Percentiles rank a stretch among this genome's conserved stretches.
phyloP scores from a whole-genome alignment of 176 grass and related monocot species.

The Musa troglodytarum region DNA sequence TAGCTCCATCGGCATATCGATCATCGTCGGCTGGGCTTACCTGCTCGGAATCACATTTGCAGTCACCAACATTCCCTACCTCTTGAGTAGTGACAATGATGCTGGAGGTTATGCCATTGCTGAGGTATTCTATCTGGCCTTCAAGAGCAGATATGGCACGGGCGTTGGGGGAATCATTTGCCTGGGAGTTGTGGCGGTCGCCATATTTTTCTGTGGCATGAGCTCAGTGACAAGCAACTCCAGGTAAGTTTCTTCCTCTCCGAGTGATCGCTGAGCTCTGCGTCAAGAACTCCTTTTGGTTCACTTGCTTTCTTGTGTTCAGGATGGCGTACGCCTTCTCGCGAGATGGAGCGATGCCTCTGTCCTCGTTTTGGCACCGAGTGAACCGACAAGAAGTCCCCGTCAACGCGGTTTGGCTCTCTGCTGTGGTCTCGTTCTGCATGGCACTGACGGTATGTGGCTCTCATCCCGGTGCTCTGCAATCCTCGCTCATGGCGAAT shows the following conservation, averaged over 20 bases:
- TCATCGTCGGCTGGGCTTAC: constrained; percentile 70
- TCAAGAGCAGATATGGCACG: constrained; percentile 64
- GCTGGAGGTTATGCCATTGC: constrained; percentile 83
- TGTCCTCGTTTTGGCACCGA: constrained; percentile 71
- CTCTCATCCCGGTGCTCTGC: too few species aligned
- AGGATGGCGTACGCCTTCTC: constrained; percentile 98
- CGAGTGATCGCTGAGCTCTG: neutral
- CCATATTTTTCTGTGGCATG: constrained; percentile 80
- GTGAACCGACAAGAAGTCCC: constrained; percentile 81
- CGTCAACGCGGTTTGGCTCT: constrained; percentile 87
- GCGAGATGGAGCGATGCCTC: constrained; percentile 90
- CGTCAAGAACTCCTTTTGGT: neutral
- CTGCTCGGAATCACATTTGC: constrained; percentile 73
- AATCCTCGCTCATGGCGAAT: neutral
- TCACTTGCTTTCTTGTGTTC: neutral
- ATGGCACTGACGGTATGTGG: constrained; percentile 66
- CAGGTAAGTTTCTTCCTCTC: constrained; percentile 26
- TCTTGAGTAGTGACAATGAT: constrained; percentile 63
- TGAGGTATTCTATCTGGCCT: constrained; percentile 69
- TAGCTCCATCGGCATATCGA: constrained; percentile 63
- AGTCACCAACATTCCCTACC: constrained; percentile 60
- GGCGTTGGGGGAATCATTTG: constrained; percentile 71
- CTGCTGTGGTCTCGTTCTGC: constrained; percentile 49
- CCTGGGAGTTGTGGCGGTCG: constrained; percentile 48
- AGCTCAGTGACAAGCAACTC: constrained; percentile 83